phyloP scores from a whole-genome alignment of 2,329 filamentous ascomycete species.

The Plectosphaerella plurivora region DNA sequence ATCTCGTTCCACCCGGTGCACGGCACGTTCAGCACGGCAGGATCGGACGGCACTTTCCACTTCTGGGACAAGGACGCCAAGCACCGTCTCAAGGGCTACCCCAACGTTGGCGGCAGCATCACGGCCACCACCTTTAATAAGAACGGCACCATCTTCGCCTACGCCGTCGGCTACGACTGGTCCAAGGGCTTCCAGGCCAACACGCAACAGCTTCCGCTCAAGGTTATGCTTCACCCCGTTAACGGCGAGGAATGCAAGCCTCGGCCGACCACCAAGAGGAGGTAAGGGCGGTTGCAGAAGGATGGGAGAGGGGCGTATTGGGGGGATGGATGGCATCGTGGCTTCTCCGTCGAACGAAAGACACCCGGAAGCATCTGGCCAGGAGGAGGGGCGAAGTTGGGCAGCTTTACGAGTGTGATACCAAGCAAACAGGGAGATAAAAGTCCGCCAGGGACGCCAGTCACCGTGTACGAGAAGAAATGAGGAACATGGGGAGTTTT shows the following conservation, averaged over 20 bases:
- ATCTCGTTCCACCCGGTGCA: conserved; percentile 97
- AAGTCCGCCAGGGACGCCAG: no score
- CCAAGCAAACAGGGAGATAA: neutral
- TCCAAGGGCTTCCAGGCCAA: conserved; percentile 91
- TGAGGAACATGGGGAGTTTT: no score
- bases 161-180: conserved; percentile 96
- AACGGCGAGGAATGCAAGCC: conserved; percentile 58
- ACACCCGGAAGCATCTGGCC: no score
- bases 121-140: conserved; percentile 88
- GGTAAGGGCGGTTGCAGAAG: conserved; percentile 29
- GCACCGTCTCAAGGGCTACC: conserved; percentile 85
- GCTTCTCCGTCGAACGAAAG: no score
- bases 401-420: neutral
- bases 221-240: conserved; percentile 82
- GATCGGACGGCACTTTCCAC: conserved; percentile 93
- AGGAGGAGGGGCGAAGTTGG: neutral
- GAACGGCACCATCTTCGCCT: conserved; percentile 78
- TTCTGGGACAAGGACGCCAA: conserved; percentile 95
- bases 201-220: conserved; percentile 67
- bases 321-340: neutral
- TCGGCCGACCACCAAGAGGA: conserved; percentile 55
- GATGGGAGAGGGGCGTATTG: neutral
- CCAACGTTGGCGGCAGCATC: conserved; percentile 79
- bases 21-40: conserved; percentile 97
- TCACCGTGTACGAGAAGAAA: no score